A percentile compares a stretch with the other conserved stretches of the same genome.
Evolutionary conservation across 495 filamentous ascomycete genomes (phyloP).

Genomic region (Penicillium dipodomyicola): DNA sequence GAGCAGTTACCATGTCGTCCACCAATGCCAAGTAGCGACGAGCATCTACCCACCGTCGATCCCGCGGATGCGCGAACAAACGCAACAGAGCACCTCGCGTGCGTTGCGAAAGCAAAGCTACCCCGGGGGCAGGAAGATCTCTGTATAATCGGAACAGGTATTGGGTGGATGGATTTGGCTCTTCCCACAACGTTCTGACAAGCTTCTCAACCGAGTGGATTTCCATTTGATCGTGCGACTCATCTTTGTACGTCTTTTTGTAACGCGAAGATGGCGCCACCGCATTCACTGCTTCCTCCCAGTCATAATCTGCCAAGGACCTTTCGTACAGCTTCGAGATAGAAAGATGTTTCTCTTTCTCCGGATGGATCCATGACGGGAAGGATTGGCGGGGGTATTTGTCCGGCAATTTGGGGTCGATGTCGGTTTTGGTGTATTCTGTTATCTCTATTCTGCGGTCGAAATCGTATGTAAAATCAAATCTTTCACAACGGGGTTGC

Average conservation of each 20-base stretch:
- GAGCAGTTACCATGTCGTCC: constrained; percentile 71
- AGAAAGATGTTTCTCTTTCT: constrained; percentile 19
- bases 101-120: constrained; percentile 57
- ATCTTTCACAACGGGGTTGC: background rate
- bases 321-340: constrained; percentile 17
- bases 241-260: constrained; percentile 9
- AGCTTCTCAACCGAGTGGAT: constrained; percentile 41
- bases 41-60: constrained; percentile 45
- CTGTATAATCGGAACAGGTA: constrained; percentile 60
- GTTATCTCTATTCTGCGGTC: background rate
- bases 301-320: constrained; percentile 19
- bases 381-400: constrained; percentile 3
- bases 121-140: constrained; percentile 60
- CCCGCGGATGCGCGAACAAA: constrained; percentile 54
- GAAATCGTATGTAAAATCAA: constrained; percentile 6
- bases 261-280: constrained; percentile 13
- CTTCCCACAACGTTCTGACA: constrained; percentile 39
- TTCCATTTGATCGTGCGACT: constrained; percentile 21
- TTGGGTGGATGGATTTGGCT: constrained; percentile 45
- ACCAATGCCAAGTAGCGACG: constrained; percentile 79
- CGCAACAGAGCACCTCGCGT: constrained; percentile 64
- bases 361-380: constrained; percentile 6
- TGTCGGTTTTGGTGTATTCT: background rate
- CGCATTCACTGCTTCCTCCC: constrained; percentile 18
- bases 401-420: background rate